These are phyloP conservation scores for Rhypophila decipiens DNA, from an alignment of 495 filamentous ascomycete species.

Conservation along the genomic window DNA sequence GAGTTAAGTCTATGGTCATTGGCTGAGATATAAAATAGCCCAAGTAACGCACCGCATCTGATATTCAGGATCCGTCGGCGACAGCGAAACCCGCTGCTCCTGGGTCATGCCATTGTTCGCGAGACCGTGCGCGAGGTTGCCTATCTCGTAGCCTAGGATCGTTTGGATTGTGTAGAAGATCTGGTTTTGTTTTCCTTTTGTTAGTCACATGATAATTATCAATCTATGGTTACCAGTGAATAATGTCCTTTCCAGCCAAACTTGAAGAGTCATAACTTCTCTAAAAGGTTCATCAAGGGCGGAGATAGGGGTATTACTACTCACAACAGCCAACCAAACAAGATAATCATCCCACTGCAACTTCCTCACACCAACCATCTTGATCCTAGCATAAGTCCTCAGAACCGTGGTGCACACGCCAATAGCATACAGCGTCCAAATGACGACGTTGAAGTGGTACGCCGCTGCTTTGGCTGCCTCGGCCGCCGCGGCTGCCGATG, in stretches of 20 bases:
- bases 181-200: slow-evolving; percentile 8
- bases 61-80: slow-evolving; percentile 43
- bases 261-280: too few species aligned
- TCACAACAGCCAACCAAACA: slow-evolving; percentile 33
- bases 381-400: slow-evolving; percentile 31
- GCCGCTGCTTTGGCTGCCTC: slow-evolving; percentile 24
- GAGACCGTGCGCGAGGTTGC: slow-evolving; percentile 44
- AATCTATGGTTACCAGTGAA: too few species aligned
- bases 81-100: slow-evolving; percentile 38
- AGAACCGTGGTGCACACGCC: slow-evolving; percentile 28
- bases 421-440: slow-evolving; percentile 41
- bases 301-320: slow-evolving; percentile 11
- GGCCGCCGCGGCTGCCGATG: slow-evolving; percentile 22
- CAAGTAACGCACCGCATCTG: background rate
- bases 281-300: too few species aligned
- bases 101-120: slow-evolving; percentile 50
- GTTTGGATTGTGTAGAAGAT: slow-evolving; percentile 32
- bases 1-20: too few species aligned
- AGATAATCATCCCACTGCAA: slow-evolving; percentile 35
- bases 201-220: too few species aligned
- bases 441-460: slow-evolving; percentile 33
- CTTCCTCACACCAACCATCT: slow-evolving; percentile 25
- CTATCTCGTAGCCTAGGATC: slow-evolving; percentile 31
- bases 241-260: too few species aligned
- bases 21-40: too few species aligned